A percentile compares a stretch with the other conserved stretches of the same genome.
These are phyloP conservation scores for Aureobasidium sp. DNA, from an alignment of 2,329 filamentous ascomycete genomes.

Conservation along the genomic window DNA sequence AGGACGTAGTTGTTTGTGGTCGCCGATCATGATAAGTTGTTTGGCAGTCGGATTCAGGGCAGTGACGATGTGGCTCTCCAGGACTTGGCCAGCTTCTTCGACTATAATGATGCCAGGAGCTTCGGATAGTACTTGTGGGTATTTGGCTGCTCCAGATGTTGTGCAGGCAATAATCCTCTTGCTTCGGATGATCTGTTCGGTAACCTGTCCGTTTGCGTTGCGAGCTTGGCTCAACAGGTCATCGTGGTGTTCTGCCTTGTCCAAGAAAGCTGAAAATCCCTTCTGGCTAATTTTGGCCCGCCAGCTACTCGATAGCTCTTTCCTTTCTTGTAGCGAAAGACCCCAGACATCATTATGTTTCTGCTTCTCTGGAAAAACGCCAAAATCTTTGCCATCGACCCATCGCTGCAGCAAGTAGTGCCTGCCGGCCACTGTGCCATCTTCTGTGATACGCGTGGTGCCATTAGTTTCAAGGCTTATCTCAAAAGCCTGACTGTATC, in stretches of 20 bases:
- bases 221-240: neutral
- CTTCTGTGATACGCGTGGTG: neutral
- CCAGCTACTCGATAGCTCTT: neutral
- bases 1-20: conserved; percentile 94
- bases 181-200: neutral
- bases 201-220: neutral
- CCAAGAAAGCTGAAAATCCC: neutral
- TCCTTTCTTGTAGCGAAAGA: neutral
- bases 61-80: conserved; percentile 56
- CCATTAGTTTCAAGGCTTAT: neutral
- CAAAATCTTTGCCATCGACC: neutral
- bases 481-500: neutral
- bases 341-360: neutral
- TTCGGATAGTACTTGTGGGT: conserved; percentile 50
- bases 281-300: neutral
- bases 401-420: neutral
- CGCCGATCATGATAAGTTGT: conserved; percentile 68
- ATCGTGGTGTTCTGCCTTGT: neutral
- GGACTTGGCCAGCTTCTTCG: conserved; percentile 62
- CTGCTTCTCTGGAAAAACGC: neutral
- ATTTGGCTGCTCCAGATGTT: conserved; percentile 49
- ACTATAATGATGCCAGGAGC: conserved; percentile 23
- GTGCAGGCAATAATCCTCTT: conserved; percentile 50
- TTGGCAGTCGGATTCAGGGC: conserved; percentile 53
- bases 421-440: neutral